Base-by-base conservation (phyloP, 106 monocot genomes). In the Xerophyta viscosa region DNA sequence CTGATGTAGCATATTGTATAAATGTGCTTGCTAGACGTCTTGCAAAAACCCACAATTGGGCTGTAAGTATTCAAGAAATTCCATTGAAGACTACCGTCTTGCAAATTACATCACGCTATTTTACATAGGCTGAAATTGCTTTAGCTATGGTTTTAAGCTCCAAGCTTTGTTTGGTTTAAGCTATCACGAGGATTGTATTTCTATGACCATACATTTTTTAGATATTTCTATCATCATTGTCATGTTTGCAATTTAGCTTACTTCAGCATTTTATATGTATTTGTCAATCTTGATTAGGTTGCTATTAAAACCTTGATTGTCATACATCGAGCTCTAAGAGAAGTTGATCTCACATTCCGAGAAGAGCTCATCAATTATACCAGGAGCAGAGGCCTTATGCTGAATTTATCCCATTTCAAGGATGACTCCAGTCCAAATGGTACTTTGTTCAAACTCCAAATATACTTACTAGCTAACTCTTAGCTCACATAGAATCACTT, bases 401-500 rank as follows among this genome's bases (percentile, higher is more conserved):
- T 87, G 52, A 87, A 87, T 57, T 44, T 82, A 46, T 71, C 82
- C 31, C 78, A 87, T 72, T 87, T 87, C 71, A 87, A 74, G 75
- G 87, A 87, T 71, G 71, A 78, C 48, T 87, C 87, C 20, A 82
- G 82, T 59, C 66, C 75, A 20, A 60, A 68, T 49, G 87, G 87
- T 87, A 81, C 29, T 37, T 52, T 10, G n/a, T n/a, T n/a, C n/a
- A n/a, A n/a, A n/a, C n/a, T n/a, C n/a, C n/a, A n/a, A n/a, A n/a
- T n/a, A n/a, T n/a, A n/a, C n/a, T n/a, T n/a, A n/a, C n/a, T n/a
- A n/a, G n/a, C n/a, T n/a, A n/a, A n/a, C n/a, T n/a, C n/a, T n/a
- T n/a, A n/a, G n/a, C n/a, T n/a, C n/a, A n/a, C n/a, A n/a, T n/a
- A n/a, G n/a, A n/a, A n/a, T n/a, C n/a, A n/a, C n/a, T n/a, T n/a